A percentile compares a stretch with the other conserved stretches of the same genome.
Conservation (phyloP, 441 rosid genomes). For the Flueggea neowawraea region DNA sequence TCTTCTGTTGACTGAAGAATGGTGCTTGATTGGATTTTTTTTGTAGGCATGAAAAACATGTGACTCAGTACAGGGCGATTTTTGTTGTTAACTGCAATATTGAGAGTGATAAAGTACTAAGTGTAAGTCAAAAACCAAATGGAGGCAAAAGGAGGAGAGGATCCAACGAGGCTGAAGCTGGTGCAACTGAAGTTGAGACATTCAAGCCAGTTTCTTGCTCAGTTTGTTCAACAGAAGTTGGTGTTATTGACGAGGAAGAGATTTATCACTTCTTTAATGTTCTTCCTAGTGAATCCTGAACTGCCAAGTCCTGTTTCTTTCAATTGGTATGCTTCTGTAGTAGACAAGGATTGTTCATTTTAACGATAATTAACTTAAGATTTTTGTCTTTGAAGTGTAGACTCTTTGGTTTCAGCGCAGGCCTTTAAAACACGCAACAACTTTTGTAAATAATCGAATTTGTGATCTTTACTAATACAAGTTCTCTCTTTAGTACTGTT, state of each 20-base stretch:
- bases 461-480: too few species aligned
- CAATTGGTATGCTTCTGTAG: too few species aligned
- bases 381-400: too few species aligned
- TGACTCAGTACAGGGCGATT: conserved; percentile 69
- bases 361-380: too few species aligned
- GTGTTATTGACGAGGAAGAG: conserved; percentile 59
- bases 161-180: conserved; percentile 18
- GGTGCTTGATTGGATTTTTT: conserved; percentile 1
- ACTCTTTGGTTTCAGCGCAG: too few species aligned
- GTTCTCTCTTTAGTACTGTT: too few species aligned
- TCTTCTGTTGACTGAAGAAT: too few species aligned
- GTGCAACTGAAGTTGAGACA: conserved; percentile 9
- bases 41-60: conserved; percentile 63
- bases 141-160: conserved; percentile 40
- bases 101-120: conserved; percentile 20
- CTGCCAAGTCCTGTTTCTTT: too few species aligned
- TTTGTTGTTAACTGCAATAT: conserved; percentile 62
- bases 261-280: conserved; percentile 72
- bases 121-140: conserved; percentile 16
- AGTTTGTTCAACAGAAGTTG: conserved; percentile 57
- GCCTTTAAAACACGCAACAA: too few species aligned
- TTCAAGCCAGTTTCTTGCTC: conserved; percentile 48
- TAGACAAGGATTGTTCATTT: too few species aligned
- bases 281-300: conserved; percentile 64
- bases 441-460: too few species aligned